A percentile compares a stretch with the other conserved stretches of the same genome.
phyloP scores from a whole-genome alignment of 805 yeast genomes.

The Saccharomycopsis sp. region DNA sequence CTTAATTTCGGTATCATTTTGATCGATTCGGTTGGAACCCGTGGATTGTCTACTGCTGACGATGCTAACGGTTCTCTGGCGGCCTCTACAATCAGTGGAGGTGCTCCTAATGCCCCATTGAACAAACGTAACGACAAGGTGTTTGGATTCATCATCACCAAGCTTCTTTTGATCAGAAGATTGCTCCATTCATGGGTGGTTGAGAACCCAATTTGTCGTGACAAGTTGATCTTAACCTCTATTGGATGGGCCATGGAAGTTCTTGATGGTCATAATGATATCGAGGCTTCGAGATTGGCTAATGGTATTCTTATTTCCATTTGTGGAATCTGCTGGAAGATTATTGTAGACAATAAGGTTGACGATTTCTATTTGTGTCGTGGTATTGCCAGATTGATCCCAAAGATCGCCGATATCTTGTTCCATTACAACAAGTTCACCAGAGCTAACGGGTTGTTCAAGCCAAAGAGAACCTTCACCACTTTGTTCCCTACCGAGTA shows the following conservation, averaged over 20 bases:
- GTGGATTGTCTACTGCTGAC: conserved; percentile 46
- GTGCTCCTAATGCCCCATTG: conserved; percentile 21
- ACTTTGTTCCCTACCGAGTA: conserved; percentile 58
- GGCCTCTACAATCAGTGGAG: conserved; percentile 21
- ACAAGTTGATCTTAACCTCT: conserved; percentile 38
- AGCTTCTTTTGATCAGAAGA: conserved; percentile 56
- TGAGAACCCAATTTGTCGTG: conserved; percentile 28
- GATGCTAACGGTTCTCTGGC: conserved; percentile 22
- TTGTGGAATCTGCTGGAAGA: conserved; percentile 35
- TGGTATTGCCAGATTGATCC: conserved; percentile 46
- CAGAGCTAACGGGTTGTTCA: conserved; percentile 35
- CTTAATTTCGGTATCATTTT: conserved; percentile 39
- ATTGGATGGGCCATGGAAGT: conserved; percentile 56
- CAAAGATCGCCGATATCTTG: conserved; percentile 47
- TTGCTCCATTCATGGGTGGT: conserved; percentile 36
- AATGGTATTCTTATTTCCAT: conserved; percentile 50
- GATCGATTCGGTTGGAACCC: conserved; percentile 47
- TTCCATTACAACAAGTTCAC: conserved; percentile 46
- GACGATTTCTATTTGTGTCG: conserved; percentile 36
- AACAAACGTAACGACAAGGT: conserved; percentile 40
- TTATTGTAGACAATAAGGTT: conserved; percentile 29
- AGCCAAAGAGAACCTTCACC: conserved; percentile 59
- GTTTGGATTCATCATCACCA: conserved; percentile 48
- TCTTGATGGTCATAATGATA: conserved; percentile 40
- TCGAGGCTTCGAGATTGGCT: conserved; percentile 60